A percentile compares a stretch with the other conserved stretches of the same genome.
phyloP scores from a whole-genome alignment of 495 filamentous ascomycete species.

The Penicillium coprophilum region DNA sequence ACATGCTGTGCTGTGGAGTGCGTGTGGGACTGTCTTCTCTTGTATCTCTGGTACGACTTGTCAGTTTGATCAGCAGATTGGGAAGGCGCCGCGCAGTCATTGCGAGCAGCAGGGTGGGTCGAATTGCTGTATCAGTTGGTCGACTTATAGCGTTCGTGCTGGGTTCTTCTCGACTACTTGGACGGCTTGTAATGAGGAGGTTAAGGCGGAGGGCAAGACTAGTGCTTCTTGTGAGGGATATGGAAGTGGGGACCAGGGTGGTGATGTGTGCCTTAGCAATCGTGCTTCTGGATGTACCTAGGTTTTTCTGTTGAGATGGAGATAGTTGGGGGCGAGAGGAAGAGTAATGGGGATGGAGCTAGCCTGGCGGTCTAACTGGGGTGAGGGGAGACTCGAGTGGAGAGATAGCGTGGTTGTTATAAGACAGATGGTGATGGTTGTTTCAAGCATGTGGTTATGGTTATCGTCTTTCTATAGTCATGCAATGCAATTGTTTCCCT shows the following conservation, averaged over 20 bases:
- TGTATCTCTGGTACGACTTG: conserved; percentile 1
- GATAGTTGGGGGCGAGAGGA: neutral
- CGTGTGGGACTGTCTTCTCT: neutral
- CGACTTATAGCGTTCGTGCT: conserved; percentile 1
- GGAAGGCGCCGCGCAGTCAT: neutral
- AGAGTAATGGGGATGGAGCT: too few relatives aligned
- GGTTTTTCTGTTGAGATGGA: neutral
- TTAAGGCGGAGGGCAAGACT: neutral
- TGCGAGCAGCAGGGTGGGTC: neutral
- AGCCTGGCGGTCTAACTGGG: too few relatives aligned
- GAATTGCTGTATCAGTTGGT: conserved; percentile 9
- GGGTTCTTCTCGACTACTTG: conserved; percentile 6
- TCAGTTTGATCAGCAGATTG: neutral
- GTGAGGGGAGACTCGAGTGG: too few relatives aligned
- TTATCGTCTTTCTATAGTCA: neutral
- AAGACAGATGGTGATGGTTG: too few relatives aligned
- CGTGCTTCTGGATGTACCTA: conserved; percentile 6
- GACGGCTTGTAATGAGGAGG: conserved; percentile 3
- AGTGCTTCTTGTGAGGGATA: conserved; percentile 3
- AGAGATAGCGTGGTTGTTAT: too few relatives aligned
- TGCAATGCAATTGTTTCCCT: neutral
- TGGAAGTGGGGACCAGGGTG: conserved; percentile 1
- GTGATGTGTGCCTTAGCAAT: conserved; percentile 6
- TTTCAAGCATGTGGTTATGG: too few relatives aligned
- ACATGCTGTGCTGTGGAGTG: conserved; percentile 4